Conservation (phyloP, 495 filamentous ascomycete species). For the Lasiosphaeria hispida region DNA sequence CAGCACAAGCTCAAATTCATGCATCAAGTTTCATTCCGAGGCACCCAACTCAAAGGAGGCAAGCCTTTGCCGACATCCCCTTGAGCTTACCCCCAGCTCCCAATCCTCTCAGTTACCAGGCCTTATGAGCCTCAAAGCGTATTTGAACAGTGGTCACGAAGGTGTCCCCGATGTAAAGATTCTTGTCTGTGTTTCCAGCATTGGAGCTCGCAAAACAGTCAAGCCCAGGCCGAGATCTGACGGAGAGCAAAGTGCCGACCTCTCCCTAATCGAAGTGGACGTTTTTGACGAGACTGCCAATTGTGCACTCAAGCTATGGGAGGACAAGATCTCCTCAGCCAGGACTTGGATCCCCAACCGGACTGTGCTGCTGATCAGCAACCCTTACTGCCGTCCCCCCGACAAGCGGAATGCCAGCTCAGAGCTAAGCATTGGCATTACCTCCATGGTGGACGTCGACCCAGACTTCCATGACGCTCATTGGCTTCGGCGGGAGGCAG, state of each 20-base stretch:
- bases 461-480: constrained; percentile 55
- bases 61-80: constrained; percentile 44
- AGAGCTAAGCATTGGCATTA: constrained; percentile 43
- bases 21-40: constrained; percentile 52
- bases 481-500: constrained; percentile 55
- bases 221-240: constrained; percentile 35
- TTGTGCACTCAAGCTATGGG: constrained; percentile 54
- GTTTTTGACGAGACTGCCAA: constrained; percentile 61
- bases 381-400: constrained; percentile 40
- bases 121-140: constrained; percentile 56
- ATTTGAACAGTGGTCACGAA: constrained; percentile 48
- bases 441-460: constrained; percentile 57
- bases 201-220: constrained; percentile 52
- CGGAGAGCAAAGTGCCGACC: constrained; percentile 32
- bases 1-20: constrained; percentile 30
- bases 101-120: constrained; percentile 37
- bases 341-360: constrained; percentile 50
- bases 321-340: constrained; percentile 46
- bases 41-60: constrained; percentile 32
- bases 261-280: constrained; percentile 49
- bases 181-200: constrained; percentile 56
- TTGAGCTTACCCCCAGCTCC: constrained; percentile 35
- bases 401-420: constrained; percentile 25
- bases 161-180: constrained; percentile 38
- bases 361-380: constrained; percentile 57